Evolutionary conservation across 306 rosid species (phyloP).

Genomic region (Pachyrhizus erosus): DNA sequence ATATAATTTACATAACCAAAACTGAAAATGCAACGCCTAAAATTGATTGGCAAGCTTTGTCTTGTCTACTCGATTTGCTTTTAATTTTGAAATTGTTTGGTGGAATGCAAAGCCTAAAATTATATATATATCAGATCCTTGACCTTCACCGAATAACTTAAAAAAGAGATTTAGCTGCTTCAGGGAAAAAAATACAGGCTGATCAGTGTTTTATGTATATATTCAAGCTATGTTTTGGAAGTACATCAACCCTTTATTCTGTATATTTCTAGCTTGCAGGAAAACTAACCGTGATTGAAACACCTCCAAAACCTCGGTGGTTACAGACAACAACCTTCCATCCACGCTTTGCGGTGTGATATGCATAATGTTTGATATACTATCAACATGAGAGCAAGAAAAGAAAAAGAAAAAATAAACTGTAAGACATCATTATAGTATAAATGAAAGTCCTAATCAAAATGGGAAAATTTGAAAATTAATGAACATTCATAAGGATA

Average conservation of each 20-base stretch:
- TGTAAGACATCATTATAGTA: constrained; percentile 33
- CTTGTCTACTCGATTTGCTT: background rate
- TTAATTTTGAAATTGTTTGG: background rate
- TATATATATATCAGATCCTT: too few species aligned
- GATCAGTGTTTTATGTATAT: constrained; percentile 20
- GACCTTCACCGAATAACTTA: too few species aligned
- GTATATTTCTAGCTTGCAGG: constrained; percentile 28
- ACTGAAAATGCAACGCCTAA: too few species aligned
- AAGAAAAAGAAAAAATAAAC: constrained; percentile 21
- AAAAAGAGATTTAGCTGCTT: background rate
- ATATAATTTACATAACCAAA: too few species aligned
- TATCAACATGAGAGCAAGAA: constrained; percentile 38
- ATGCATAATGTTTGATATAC: constrained; percentile 95
- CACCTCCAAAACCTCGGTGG: constrained; percentile 95
- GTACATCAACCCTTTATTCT: constrained; percentile 8
- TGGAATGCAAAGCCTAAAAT: constrained; percentile 18
- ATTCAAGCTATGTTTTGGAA: constrained; percentile 23
- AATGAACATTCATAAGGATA: constrained; percentile 9
- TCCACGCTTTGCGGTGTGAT: constrained; percentile 72
- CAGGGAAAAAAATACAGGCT: background rate
- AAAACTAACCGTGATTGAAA: constrained; percentile 87
- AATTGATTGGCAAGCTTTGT: background rate
- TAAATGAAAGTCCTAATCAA: constrained; percentile 21
- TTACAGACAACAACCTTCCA: constrained; percentile 87
- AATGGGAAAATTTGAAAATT: background rate